Base-by-base conservation (phyloP, 1,284 basidiomycete genomes). In the Violaceomyces palustris region DNA sequence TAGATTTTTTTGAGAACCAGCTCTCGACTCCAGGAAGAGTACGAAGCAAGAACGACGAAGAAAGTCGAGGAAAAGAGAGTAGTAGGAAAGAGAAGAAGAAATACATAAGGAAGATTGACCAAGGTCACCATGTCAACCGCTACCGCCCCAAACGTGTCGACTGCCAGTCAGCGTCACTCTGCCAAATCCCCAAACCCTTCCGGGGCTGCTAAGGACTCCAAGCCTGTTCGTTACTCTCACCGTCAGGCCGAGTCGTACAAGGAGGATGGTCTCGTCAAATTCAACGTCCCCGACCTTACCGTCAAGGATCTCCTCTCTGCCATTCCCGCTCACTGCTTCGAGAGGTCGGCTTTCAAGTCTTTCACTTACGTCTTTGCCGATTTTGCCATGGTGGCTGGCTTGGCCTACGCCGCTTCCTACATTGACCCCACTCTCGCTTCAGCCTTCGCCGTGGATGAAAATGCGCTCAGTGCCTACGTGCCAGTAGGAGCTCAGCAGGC, bases 281-380 rank as follows among this genome's bases (percentile, higher is more conserved):
- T 83, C 64, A 73, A 81, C 35, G 86, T 90, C 50, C 88, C 88
- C 27, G 83, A 88, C 75, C 78, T 90, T 50, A 80, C 85, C 17
- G 79, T 92, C 73, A 91, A 90, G 77, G 86, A 92, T 69, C 76
- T 96, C 49, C 80, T 96, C 41, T 83, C 82, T 42, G 82, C 82
- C 22, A 94, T 97, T 72, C 92, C 90, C 10, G 74, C 86, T 5
- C 90, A 93, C 77, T 97, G 93, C 78, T 90, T 85, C 77, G 80
- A 94, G 78, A 87, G 94, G 57, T 93, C 88, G 1, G 85, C 89
- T 1, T 63, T 93, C 70, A 80, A 80, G 71, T 93, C 91, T 19
- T 84, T 82, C n/a, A 64, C 81, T 50, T 94, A 96, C 75, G 78
- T 96, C 45, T 73, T 84, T 38, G 85, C 83, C 79, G 92, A 97